phyloP scores from a whole-genome alignment of 305 asterid genomes.

The Vinca major region DNA sequence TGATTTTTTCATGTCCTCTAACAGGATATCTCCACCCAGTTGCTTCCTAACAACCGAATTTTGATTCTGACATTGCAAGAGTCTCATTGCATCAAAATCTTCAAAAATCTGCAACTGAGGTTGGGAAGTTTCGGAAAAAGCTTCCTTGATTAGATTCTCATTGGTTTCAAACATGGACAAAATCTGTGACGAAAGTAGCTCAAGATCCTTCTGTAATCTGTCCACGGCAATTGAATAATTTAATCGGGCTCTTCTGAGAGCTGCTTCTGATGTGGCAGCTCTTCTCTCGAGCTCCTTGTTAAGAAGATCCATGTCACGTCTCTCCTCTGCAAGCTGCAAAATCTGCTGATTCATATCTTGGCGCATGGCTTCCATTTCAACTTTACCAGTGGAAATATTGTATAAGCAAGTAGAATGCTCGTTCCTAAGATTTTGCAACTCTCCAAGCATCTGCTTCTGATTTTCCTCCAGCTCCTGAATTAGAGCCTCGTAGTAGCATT shows the following conservation, averaged over 20 bases:
- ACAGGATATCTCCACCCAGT: conserved; percentile 62
- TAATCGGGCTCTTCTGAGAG: conserved; percentile 79
- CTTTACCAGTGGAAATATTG: conserved; percentile 51
- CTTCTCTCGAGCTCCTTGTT: conserved; percentile 76
- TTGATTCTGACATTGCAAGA: conserved; percentile 34
- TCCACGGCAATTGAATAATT: conserved; percentile 93
- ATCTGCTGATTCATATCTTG: conserved; percentile 55
- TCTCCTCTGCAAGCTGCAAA: conserved; percentile 55
- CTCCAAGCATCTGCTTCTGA: conserved; percentile 78
- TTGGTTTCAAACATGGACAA: conserved; percentile 85
- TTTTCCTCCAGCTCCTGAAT: conserved; percentile 88
- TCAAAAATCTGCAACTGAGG: conserved; percentile 27
- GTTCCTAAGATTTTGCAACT: conserved; percentile 64
- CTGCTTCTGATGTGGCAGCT: conserved; percentile 72
- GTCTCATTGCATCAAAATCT: conserved; percentile 24
- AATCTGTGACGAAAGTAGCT: conserved; percentile 92
- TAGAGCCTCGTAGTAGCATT: conserved; percentile 86
- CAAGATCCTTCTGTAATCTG: conserved; percentile 84
- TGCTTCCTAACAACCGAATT: conserved; percentile 35
- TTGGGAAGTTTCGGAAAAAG: conserved; percentile 48
- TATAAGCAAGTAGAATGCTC: conserved; percentile 84
- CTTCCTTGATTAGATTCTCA: conserved; percentile 79
- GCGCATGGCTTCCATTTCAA: conserved; percentile 59
- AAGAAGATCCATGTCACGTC: conserved; percentile 44
- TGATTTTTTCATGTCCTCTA: conserved; percentile 79